Evolutionary conservation across 768 basidiomycete genomes (phyloP).

Genomic region (Artomyces pyxidatus): DNA sequence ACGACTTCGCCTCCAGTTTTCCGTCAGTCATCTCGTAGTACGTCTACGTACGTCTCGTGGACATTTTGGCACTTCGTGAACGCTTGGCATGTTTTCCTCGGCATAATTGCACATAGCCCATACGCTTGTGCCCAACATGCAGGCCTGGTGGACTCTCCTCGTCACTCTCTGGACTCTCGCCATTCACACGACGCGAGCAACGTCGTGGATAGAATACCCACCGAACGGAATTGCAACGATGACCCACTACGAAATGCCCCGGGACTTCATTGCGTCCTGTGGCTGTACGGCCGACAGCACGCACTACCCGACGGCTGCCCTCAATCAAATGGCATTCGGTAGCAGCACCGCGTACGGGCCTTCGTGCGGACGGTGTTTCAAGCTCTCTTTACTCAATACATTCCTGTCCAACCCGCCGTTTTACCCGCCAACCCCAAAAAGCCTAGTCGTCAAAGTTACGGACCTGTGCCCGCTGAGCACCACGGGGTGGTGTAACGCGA

Average conservation of each 20-base stretch:
- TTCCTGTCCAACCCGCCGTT: slow-evolving; percentile 62
- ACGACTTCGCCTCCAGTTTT: too few species aligned
- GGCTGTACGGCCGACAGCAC: slow-evolving; percentile 54
- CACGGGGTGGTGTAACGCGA: slow-evolving; percentile 67
- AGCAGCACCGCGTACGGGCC: slow-evolving; percentile 66
- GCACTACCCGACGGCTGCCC: slow-evolving; percentile 70
- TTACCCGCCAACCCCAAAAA: slow-evolving; percentile 50
- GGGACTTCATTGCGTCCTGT: slow-evolving; percentile 59
- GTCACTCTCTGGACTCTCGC: too few species aligned
- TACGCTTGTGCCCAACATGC: too few species aligned
- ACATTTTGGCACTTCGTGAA: too few species aligned
- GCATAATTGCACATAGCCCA: too few species aligned
- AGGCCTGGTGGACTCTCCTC: too few species aligned
- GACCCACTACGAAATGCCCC: slow-evolving; percentile 60
- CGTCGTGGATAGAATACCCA: slow-evolving; percentile 60
- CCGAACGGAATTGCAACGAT: slow-evolving; percentile 59
- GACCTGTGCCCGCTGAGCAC: slow-evolving; percentile 66
- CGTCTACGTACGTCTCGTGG: too few species aligned
- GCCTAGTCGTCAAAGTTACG: slow-evolving; percentile 68
- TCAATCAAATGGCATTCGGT: slow-evolving; percentile 75
- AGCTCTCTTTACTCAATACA: slow-evolving; percentile 64
- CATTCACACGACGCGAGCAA: too few species aligned
- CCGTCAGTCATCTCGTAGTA: too few species aligned
- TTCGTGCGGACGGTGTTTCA: slow-evolving; percentile 73
- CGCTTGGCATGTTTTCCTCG: too few species aligned